Evolutionary conservation across 495 filamentous ascomycete species (phyloP), one percentile per base, ranked within the genome.

Genomic region (Hypoxylon rickii): DNA sequence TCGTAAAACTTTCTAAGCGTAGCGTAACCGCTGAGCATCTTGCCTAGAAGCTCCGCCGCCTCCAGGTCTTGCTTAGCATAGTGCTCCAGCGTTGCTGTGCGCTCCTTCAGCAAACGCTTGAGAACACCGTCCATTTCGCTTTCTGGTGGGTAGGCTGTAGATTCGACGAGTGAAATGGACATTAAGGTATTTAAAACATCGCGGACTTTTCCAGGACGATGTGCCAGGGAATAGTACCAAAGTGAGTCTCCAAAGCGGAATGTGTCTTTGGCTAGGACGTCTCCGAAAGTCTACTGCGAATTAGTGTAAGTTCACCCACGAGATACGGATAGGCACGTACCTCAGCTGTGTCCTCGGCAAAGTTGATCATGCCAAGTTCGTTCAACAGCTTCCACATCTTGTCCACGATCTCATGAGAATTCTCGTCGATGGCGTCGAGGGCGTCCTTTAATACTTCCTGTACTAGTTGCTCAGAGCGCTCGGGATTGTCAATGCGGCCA

Each of bases 1-100:
- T 92, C 86, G 69, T 95, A 97, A 73, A 92, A 96, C 57, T 86
- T 86, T 12, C 92, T 84, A 4, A 97, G 76, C 0, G 88, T 92
- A 26, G 90, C 92, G 62, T 96, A 97, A 26, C 92, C 92, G 66
- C 87, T 91, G n/a, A 96, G 81, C 65, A 90, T 85, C 53, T 83
- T 86, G 41, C 89, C 88, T 1, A 97, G 76, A 7, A 94, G 83
- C 48, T 84, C 78, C 17, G 92, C 92, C 7, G 89, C 91, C 60
- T 90, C 87, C 29, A 82, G 73, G 67, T 96, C 90, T 13, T 81
- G 71, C 21, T 77, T 73, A 0, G 87, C 85, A 41, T 89, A 80
- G 12, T 80, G 69, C 22, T 83, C 80, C 21, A 96, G 77, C 8
- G 85, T 83, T 8, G 77, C 60, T 63, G 84, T 85, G 7, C 89